Conservation (phyloP, 176 grass and related monocot genomes). For the Otatea glauca region DNA sequence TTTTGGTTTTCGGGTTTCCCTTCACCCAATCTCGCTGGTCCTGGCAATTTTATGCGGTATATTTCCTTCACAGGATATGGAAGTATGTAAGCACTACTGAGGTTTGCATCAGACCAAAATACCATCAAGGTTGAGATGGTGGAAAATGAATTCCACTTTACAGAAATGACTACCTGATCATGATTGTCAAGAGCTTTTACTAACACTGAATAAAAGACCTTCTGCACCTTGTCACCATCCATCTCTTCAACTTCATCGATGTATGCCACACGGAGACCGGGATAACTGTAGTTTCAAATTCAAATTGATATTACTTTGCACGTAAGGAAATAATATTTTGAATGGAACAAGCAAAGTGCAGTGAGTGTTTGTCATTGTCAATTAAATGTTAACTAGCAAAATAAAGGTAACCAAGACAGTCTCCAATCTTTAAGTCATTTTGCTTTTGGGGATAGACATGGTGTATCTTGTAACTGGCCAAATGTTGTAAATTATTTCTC, state of each 20-base stretch:
- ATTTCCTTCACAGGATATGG: slow-evolving; percentile 79
- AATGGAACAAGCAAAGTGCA: slow-evolving; percentile 5
- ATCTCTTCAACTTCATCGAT: slow-evolving; percentile 96
- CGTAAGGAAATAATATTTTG: slow-evolving; percentile 8
- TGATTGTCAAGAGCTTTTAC: slow-evolving; percentile 96
- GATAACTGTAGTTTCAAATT: slow-evolving; percentile 71
- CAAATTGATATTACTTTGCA: slow-evolving; percentile 41
- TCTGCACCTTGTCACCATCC: slow-evolving; percentile 84
- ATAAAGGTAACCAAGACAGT: slow-evolving; percentile 1
- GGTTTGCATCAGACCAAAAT: slow-evolving; percentile 34
- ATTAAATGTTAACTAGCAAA: slow-evolving; percentile 37
- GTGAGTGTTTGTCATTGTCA: slow-evolving; percentile 4
- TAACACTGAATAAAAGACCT: slow-evolving; percentile 91
- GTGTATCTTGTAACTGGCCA: slow-evolving; percentile 25
- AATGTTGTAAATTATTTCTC: slow-evolving; percentile 6
- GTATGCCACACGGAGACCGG: slow-evolving; percentile 88
- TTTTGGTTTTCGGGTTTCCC: slow-evolving; percentile 98
- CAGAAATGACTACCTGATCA: slow-evolving; percentile 69
- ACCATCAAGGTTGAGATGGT: neutral
- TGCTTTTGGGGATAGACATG: neutral
- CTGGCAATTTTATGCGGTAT: slow-evolving; percentile 97
- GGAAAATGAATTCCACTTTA: slow-evolving; percentile 23
- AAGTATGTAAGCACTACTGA: slow-evolving; percentile 42
- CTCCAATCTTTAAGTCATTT: neutral
- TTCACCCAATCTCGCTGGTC: slow-evolving; percentile 88